Base-by-base conservation (phyloP, 2,329 filamentous ascomycete species). In the Colletotrichum noveboracense region DNA sequence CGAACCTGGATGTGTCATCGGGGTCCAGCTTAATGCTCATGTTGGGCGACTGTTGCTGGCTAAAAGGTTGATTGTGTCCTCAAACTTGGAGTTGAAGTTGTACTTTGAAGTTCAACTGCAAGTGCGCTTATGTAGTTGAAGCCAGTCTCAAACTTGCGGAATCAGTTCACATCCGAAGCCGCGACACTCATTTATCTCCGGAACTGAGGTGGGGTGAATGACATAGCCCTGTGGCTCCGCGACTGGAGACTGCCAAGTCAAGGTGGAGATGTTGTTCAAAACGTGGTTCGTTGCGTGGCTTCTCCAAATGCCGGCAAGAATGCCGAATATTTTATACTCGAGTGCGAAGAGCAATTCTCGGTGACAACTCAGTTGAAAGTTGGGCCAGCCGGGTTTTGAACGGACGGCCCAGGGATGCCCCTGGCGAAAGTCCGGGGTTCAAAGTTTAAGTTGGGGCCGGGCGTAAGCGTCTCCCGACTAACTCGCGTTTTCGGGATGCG, bases 1-100 rank as follows among this genome's bases (percentile, higher is more conserved):
- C 30, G 30, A 62, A 73, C 12, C 65, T 36, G n/a, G 70, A 73
- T 2, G 43, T n/a, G 24, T 73, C 65, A 18, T 69, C 56, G 16
- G 70, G 70, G n/a, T 61, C 26, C 6, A 66, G 28, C 6, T 67
- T 56, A 7, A 55, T 24, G 7, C 16, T 30, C 28, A 56, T 67
- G 4, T 34, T 36, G 13, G 28, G 26, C 2, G n/a, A 21, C 43
- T 66, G 16, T n/a, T 14, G 28, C 14, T 66, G 26, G 13, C 18
- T 9, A 2, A 78, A 18, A 3, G 7, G 32, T 38, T 38, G 7
- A 0, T n/a, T 21, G 38, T 64, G 32, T 38, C 0, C 34, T 36
- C 12, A 6, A 26, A 16, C 18, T 38, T 28, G 21, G 58, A 32
- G 58, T 13, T 34, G 28, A 3, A 0, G 8, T 43, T 34, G 28